Base-by-base conservation (phyloP, 306 rosid genomes). In the Quercus mongolica region DNA sequence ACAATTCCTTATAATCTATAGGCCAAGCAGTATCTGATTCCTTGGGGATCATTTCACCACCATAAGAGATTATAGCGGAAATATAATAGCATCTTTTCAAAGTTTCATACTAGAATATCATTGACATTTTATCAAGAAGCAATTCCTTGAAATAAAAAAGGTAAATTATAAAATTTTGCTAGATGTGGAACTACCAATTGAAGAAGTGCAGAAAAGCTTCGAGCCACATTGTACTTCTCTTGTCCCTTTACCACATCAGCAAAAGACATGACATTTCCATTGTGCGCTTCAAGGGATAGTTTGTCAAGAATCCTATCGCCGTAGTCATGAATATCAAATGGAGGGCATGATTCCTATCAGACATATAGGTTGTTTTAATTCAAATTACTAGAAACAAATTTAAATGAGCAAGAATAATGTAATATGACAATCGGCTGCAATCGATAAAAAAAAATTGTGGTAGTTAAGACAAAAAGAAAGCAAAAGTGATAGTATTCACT, bases 181-280 rank as follows among this genome's bases (percentile, higher is more conserved):
- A 79, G 38, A 76, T 51, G 71, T 74, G 51, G 62, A 81, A 62
- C 52, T 91, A 95, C 98, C 98, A 95, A 78, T 82, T 95, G 99
- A 80, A 95, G 93, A 51, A 95, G 91, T 13, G 99, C 92, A 76
- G 97, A 87, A 83, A 95, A 95, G 83, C 93, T 95, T 83, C 99
- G 88, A 61, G 98, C 91, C 19, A 95, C 96, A 28, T 84, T 88
- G 38, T 85, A 93, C 82, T 88, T 93, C 33, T 80, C 91, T 74
- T 89, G 97, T 38, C 94, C 97, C 67, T 65, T 52, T 25, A 95
- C 96, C 77, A 95, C 85, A 71, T 90, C 89, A 76, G 93, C 80
- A 68, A 93, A 95, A 44, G 96, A 73, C 65, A 88, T 49, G 75
- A 81, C 84, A 62, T 75, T 9, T 44, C 71, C 64, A 78, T 64